Evolutionary conservation across 306 rosid genomes (phyloP), one percentile per base, ranked within the genome.

Genomic region (Gynostemma pentaphyllum): DNA sequence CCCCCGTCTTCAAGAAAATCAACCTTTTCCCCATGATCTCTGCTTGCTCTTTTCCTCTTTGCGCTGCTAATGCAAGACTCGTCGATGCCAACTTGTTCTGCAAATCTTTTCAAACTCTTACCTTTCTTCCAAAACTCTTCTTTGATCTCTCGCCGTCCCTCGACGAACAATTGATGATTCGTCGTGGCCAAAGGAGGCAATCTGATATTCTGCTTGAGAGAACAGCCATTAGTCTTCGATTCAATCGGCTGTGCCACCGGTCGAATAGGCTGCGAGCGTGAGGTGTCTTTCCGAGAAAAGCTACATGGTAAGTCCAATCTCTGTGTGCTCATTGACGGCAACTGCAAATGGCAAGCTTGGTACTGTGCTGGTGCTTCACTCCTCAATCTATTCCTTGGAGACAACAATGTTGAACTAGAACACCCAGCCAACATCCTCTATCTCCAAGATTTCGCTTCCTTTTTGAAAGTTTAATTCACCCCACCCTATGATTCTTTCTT

Each of bases 401-500:
- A 94, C 84, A 87, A 81, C 90, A 94, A 79, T 83, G 97, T 76
- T 64, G 97, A 84, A 80, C 99, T 86, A 78, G 99, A 94, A 71
- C 97, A 94, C 90, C 99, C 97, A 68, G 99, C 99, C 99, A 94
- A 94, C 99, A 94, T 94, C 74, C 82, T 89, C 86, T 92, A 78
- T 16, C 61, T 55, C 78, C 81, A 28, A 56, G 55, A 61, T 78
- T 67, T 68, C 29, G 29, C 30, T 65, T 28, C 61, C 69, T 28
- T 76, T 55, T 51, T 61, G 36, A 39, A 41, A 30, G 50, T 62
- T 64, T 41, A 45, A 22, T 42, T 76, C 87, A 64, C 76, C 74
- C 83, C 57, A 88, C 72, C 75, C 90, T 66, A 80, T 64, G 45
- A 46, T 44, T 67, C 64, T 63, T 70, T 40, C 57, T 62, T 45